Conservation (phyloP, 495 filamentous ascomycete species). For the Aspergillus diversus region DNA sequence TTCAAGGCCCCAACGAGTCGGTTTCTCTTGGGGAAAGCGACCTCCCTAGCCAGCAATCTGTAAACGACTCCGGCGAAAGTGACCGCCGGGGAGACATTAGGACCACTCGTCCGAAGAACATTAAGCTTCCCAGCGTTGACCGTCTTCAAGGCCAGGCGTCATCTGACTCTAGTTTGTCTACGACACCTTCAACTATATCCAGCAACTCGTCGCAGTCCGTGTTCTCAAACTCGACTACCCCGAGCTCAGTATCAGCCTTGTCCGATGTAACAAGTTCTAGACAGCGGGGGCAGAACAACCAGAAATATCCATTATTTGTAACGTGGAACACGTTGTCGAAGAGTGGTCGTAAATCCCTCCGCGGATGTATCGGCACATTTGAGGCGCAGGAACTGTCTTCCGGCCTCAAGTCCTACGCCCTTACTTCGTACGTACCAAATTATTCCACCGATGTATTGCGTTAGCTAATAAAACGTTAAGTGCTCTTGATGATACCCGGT, state of each 20-base stretch:
- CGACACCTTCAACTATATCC: constrained; percentile 48
- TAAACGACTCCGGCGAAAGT: constrained; percentile 32
- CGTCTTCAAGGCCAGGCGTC: constrained; percentile 40
- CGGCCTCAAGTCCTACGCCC: constrained; percentile 78
- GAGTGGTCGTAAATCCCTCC: constrained; percentile 66
- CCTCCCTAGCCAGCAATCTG: constrained; percentile 21
- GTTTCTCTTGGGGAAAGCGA: constrained; percentile 25
- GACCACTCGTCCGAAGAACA: constrained; percentile 19
- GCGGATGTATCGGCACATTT: constrained; percentile 97
- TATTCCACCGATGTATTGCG: background rate
- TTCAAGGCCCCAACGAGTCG: constrained; percentile 32
- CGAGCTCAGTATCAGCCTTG: constrained; percentile 43
- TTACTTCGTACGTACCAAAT: constrained; percentile 68
- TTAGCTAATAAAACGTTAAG: constrained; percentile 41
- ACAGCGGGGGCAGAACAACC: constrained; percentile 30
- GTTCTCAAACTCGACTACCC: constrained; percentile 50
- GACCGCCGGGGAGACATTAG: constrained; percentile 31
- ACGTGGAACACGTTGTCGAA: constrained; percentile 85
- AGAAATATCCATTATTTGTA: constrained; percentile 76
- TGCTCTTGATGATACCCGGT: constrained; percentile 86
- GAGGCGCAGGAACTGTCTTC: constrained; percentile 72
- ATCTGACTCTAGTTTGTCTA: constrained; percentile 50
- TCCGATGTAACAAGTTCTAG: constrained; percentile 25
- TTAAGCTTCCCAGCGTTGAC: constrained; percentile 39
- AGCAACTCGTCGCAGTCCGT: constrained; percentile 46